Conservation (phyloP, 2,329 filamentous ascomycete species). For the Lasiodiplodia sp. region DNA sequence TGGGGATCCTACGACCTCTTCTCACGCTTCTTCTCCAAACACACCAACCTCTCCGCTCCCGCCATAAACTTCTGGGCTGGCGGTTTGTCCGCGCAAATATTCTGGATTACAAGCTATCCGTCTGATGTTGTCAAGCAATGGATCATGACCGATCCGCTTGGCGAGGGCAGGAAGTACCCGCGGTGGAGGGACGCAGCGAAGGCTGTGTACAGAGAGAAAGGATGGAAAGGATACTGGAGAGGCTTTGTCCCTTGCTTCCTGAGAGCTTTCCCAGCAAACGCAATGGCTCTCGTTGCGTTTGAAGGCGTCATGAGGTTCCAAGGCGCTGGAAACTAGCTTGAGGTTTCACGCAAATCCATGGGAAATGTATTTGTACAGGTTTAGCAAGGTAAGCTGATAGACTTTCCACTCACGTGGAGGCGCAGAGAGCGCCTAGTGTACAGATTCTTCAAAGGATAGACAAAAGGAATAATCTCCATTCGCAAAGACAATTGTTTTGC, state of each 20-base stretch:
- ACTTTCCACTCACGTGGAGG: conserved; percentile 9
- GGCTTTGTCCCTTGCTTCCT: conserved; percentile 94
- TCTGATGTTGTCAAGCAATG: conserved; percentile 94
- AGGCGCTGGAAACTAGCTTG: conserved; percentile 17
- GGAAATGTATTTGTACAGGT: not conserved
- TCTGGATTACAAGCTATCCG: conserved; percentile 93
- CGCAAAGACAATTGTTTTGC: not conserved
- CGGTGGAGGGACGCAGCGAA: conserved; percentile 81
- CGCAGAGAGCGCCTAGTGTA: not conserved
- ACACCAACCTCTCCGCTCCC: conserved; percentile 76
- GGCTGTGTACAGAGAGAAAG: conserved; percentile 77
- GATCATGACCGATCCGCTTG: conserved; percentile 94
- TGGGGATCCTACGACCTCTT: conserved; percentile 95
- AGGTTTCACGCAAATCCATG: too few relatives aligned
- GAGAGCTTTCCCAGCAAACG: conserved; percentile 94
- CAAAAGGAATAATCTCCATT: not conserved
- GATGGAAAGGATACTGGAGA: conserved; percentile 83
- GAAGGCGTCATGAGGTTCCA: conserved; percentile 81
- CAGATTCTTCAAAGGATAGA: not conserved
- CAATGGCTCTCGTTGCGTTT: conserved; percentile 90
- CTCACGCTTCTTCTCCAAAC: conserved; percentile 69
- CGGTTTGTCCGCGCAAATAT: conserved; percentile 89
- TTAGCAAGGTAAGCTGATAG: not conserved
- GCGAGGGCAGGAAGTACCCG: conserved; percentile 67
- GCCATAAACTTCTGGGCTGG: conserved; percentile 97